Evolutionary conservation across 106 monocot genomes (phyloP), one percentile per base, ranked within the genome.

Genomic region (Dioscorea alata): DNA sequence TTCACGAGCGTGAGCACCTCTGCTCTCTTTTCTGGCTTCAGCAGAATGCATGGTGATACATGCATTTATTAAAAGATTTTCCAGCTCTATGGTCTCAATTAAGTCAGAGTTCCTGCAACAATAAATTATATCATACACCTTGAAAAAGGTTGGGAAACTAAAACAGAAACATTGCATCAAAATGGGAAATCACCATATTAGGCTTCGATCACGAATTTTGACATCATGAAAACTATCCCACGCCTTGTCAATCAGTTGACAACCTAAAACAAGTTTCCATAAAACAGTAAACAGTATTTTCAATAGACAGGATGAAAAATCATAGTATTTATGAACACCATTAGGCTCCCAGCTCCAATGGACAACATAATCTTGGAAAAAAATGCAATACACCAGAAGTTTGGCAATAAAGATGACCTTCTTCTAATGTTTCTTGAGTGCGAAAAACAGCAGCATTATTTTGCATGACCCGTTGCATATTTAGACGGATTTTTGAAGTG

Each of bases 391-490:
- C 6, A 42, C 42, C 1, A 42, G 9, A 42, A 42, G 42, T 42
- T 42, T 42, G 9, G 42, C 42, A 8, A 42, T 10, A 42, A 10
- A 6, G 10, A 42, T 42, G 42, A 88, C 92, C 97, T 99, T 99
- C 97, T 77, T 87, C 89, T 21, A 99, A 65, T 49, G 92, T 93
- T 76, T 99, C 92, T 69, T 99, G 89, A 22, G 87, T 99, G 68
- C 97, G 86, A 75, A 99, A 99, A 4, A 99, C 97, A 66, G 92
- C 97, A 77, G 97, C 97, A 83, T 99, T 90, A 77, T 79, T 99
- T 74, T 99, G 89, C 97, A 99, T 99, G 59, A 99, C 92, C n/a
- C 97, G 57, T 64, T 99, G 97, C 97, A 99, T 99, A 64, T 92
- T 82, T 23, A 99, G 87, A 53, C 97, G 89, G 56, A 99, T 81